Evolutionary conservation across 768 basidiomycete species (phyloP), one percentile per base, ranked within the genome.

Genomic region (Crassisporium funariophilum): DNA sequence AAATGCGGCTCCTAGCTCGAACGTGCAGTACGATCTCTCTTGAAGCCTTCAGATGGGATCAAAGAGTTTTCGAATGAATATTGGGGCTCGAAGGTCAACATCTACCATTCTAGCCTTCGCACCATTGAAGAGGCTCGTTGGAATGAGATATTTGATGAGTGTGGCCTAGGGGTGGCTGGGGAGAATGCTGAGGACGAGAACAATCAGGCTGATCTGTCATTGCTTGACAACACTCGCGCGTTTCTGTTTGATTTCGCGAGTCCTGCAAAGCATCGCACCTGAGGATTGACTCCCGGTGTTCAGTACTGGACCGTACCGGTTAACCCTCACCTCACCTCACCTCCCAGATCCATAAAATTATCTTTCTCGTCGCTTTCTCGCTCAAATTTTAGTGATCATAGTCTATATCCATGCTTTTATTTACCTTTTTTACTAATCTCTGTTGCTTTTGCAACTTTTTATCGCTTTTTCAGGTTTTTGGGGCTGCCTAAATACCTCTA

Each of bases 51-150:
- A 1, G 21, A 13, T 12, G 27, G 42, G n/a, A 10, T 31, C 2
- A 40, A 19, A 17, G 55, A 56, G 16, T 56, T 56, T 33, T 56
- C 47, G 4, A 53, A 40, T 1, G 40, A 44, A 3, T 41, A 19
- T 21, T 56, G 48, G 51, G 51, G 48, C 4, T 42, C 40, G 8
- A 45, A 24, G 24, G 31, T 50, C 6, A 13, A 23, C 0, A 44
- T 27, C 1, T 56, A 53, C 20, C 47, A 45, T 15, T 15, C 38
- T 1, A 36, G 52, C 5, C 43, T 49, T 22, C 21, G 29, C 16
- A 20, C 15, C 12, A 36, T 53, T 35, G 19, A 34, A 11, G 46
- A 51, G 1, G 1, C 17, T 13, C 40, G 36, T 8, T 57, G 56
- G 56, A 16, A 54, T 17, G 53, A 52, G 11, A 13, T 57, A 4